Evolutionary conservation across 495 filamentous ascomycete genomes (phyloP).

Genomic region (Geoglossum glabrum): DNA sequence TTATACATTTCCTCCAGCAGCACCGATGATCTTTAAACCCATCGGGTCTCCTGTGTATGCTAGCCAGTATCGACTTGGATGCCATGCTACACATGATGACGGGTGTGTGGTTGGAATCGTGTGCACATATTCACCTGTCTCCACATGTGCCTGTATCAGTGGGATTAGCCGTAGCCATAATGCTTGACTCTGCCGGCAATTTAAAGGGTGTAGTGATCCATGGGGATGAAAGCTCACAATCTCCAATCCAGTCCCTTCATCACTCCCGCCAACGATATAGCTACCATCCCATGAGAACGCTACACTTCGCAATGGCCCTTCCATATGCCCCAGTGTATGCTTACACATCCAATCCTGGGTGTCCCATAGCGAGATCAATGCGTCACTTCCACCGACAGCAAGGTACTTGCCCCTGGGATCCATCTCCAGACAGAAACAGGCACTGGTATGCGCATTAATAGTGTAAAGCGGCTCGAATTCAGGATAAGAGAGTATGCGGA

Average conservation of each 20-base stretch:
- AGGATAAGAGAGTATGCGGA: conserved; percentile 51
- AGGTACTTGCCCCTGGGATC: conserved; percentile 62
- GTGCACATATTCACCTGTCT: conserved; percentile 71
- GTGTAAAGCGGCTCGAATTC: conserved; percentile 32
- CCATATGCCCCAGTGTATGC: conserved; percentile 49
- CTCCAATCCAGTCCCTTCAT: conserved; percentile 37
- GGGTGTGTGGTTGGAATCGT: conserved; percentile 48
- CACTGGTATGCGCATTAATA: conserved; percentile 66
- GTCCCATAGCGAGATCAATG: conserved; percentile 78
- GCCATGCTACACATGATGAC: conserved; percentile 54
- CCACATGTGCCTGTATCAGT: conserved; percentile 42
- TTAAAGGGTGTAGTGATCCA: neutral
- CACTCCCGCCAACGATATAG: conserved; percentile 67
- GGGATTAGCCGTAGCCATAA: neutral
- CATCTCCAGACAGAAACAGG: conserved; percentile 49
- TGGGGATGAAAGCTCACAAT: conserved; percentile 11
- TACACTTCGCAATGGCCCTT: conserved; percentile 63
- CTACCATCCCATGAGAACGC: conserved; percentile 85
- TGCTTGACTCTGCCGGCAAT: neutral
- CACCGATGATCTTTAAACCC: conserved; percentile 66
- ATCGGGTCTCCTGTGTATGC: conserved; percentile 73
- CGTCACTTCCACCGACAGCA: conserved; percentile 76
- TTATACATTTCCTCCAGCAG: conserved; percentile 11
- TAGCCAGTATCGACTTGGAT: conserved; percentile 71
- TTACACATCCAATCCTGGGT: conserved; percentile 81